Percentiles rank a stretch among this genome's conserved stretches.
Evolutionary conservation across 306 rosid species (phyloP).

Genomic region (Glycine tomentella): DNA sequence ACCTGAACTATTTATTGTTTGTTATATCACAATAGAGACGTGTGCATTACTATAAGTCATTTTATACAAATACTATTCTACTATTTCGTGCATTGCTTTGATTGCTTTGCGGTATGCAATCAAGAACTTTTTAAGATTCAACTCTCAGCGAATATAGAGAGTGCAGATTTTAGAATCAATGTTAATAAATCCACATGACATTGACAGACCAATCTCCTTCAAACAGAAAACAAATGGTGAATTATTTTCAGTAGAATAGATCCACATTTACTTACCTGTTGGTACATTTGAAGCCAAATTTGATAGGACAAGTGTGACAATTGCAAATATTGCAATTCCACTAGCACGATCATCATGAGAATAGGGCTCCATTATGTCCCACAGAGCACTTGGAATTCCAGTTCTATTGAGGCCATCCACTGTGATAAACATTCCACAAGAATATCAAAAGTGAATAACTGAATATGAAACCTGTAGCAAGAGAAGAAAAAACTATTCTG

Average conservation of each 20-base stretch:
- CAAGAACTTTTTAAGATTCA: too few relatives aligned
- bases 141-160: too few relatives aligned
- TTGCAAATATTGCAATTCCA: too few relatives aligned
- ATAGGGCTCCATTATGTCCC: conserved; percentile 85
- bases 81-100: background rate
- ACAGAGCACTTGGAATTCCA: conserved; percentile 74
- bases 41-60: conserved; percentile 1
- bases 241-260: conserved; percentile 1
- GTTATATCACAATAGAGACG: background rate
- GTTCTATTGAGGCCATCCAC: conserved; percentile 81
- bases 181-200: background rate
- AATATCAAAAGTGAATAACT: conserved; percentile 71
- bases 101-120: background rate
- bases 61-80: background rate
- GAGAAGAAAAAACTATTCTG: background rate
- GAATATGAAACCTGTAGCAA: conserved; percentile 77
- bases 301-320: too few relatives aligned
- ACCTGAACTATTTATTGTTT: background rate
- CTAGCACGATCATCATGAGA: conserved; percentile 62
- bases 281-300: too few relatives aligned
- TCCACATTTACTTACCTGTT: too few relatives aligned
- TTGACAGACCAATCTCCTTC: background rate
- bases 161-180: too few relatives aligned
- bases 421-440: conserved; percentile 85
- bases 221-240: background rate